Evolutionary conservation across 768 basidiomycete species (phyloP).

Genomic region (Dacryopinax spathularia): DNA sequence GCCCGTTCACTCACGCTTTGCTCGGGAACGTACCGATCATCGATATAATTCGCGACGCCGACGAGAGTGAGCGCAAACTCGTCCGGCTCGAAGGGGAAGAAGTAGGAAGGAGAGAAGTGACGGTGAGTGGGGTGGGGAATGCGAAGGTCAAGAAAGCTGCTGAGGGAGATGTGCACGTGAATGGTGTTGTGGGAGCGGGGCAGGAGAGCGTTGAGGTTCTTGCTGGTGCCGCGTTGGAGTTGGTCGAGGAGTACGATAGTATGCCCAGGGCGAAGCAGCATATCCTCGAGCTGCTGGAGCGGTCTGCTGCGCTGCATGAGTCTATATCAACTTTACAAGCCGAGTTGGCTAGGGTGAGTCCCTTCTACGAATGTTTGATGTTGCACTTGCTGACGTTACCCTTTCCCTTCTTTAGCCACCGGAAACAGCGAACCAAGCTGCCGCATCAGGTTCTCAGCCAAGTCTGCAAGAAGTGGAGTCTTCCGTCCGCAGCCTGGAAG

Average conservation of each 20-base stretch:
- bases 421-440: neutral
- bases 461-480: neutral
- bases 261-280: constrained; percentile 2
- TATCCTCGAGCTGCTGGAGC: neutral
- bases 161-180: neutral
- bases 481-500: neutral
- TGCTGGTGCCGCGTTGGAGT: neutral
- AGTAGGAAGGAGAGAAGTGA: neutral
- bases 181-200: neutral
- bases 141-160: neutral
- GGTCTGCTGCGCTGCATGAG: neutral
- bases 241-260: neutral
- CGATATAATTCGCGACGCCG: neutral
- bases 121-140: neutral
- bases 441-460: neutral
- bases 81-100: neutral
- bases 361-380: neutral
- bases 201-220: neutral
- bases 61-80: neutral
- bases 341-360: neutral
- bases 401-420: neutral
- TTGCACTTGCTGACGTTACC: neutral
- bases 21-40: neutral
- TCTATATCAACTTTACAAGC: neutral
- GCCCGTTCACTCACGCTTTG: neutral